These are phyloP conservation scores for Cephaloascus fragrans DNA, from an alignment of 805 yeast species.

Conservation along the genomic window DNA sequence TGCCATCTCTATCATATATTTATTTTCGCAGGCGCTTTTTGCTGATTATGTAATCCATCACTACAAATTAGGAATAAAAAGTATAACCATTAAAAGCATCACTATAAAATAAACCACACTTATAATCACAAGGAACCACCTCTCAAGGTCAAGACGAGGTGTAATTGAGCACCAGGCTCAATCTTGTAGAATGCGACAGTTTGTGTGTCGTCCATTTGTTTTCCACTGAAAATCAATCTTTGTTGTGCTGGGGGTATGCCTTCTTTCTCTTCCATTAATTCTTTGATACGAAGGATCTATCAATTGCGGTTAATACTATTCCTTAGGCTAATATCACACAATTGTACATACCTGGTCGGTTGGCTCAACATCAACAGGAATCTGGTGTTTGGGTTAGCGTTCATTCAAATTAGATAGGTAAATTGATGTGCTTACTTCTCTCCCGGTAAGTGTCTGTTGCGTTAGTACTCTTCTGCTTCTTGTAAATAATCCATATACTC, in stretches of 20 bases:
- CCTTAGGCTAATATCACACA: neutral
- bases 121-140: no score
- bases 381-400: constrained; percentile 19
- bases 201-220: constrained; percentile 81
- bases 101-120: no score
- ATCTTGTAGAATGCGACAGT: constrained; percentile 68
- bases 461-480: neutral
- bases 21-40: no score
- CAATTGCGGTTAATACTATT: constrained; percentile 14
- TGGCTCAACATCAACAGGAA: constrained; percentile 66
- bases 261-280: constrained; percentile 88
- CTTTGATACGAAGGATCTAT: constrained; percentile 63
- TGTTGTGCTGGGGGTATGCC: constrained; percentile 97
- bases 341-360: constrained; percentile 43
- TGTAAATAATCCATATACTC: no score
- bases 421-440: constrained; percentile 38
- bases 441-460: constrained; percentile 60
- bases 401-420: neutral
- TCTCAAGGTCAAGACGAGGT: constrained; percentile 83
- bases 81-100: no score
- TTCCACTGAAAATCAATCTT: constrained; percentile 81
- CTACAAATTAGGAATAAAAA: no score
- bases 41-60: no score
- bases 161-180: constrained; percentile 78
- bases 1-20: no score